These are phyloP conservation scores for Fusarium multiceps DNA, from an alignment of 2,329 filamentous ascomycete genomes.

Conservation along the genomic window DNA sequence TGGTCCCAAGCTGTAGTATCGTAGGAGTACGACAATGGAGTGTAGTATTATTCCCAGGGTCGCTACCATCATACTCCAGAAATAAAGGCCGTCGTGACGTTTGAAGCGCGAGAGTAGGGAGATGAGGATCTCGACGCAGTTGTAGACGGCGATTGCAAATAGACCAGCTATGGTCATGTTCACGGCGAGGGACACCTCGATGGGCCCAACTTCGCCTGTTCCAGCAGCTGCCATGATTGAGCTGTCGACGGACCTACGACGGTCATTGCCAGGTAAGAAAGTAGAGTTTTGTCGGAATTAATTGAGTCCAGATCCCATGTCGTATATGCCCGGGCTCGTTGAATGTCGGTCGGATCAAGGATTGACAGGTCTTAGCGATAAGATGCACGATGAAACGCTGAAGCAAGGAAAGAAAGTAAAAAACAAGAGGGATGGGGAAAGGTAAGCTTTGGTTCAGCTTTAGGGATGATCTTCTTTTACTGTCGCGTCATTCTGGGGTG, in stretches of 20 bases:
- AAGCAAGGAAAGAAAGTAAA: background rate
- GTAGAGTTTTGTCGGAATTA: background rate
- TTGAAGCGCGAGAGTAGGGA: constrained; percentile 34
- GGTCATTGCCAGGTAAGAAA: constrained; percentile 10
- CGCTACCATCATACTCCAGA: constrained; percentile 33
- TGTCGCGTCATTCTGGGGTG: constrained; percentile 3
- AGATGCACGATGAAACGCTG: background rate
- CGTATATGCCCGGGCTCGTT: background rate
- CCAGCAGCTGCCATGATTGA: constrained; percentile 26
- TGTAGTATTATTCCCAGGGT: constrained; percentile 29
- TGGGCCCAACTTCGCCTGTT: constrained; percentile 22
- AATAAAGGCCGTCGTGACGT: constrained; percentile 31
- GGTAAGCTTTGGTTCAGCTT: background rate
- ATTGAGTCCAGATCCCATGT: background rate
- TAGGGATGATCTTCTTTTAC: background rate
- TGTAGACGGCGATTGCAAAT: constrained; percentile 35
- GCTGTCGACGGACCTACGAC: constrained; percentile 15
- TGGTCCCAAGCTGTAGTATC: constrained; percentile 34
- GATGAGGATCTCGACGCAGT: constrained; percentile 36
- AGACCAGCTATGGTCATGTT: constrained; percentile 37
- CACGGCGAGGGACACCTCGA: constrained; percentile 17
- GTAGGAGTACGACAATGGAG: constrained; percentile 31
- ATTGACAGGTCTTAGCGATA: background rate
- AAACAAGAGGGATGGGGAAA: background rate
- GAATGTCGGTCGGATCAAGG: background rate